Evolutionary conservation across 306 rosid genomes (phyloP).

Genomic region (Rubus parviflorus): DNA sequence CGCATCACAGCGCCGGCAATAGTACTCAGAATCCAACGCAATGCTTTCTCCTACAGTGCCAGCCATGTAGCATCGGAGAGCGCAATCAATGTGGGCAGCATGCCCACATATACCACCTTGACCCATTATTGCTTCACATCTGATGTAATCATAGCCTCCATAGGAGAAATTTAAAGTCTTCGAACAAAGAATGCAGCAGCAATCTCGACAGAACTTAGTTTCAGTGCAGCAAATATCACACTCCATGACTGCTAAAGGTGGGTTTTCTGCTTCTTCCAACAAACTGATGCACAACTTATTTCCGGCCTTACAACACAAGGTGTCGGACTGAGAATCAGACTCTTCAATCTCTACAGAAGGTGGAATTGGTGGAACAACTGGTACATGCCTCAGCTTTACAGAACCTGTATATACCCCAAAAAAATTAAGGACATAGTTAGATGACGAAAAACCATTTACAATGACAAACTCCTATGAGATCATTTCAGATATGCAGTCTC

Average conservation of each 20-base stretch:
- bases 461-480: neutral
- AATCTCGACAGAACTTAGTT: constrained; percentile 71
- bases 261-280: constrained; percentile 34
- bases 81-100: constrained; percentile 77
- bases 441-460: neutral
- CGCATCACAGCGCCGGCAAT: constrained; percentile 84
- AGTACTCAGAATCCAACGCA: constrained; percentile 67
- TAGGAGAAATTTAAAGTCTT: constrained; percentile 45
- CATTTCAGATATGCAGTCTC: neutral
- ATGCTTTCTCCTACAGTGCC: constrained; percentile 72
- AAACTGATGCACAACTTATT: constrained; percentile 60
- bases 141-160: constrained; percentile 68
- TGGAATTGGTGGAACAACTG: constrained; percentile 22
- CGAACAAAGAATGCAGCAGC: constrained; percentile 81
- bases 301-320: constrained; percentile 56
- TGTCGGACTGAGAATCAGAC: constrained; percentile 32
- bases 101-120: constrained; percentile 66
- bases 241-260: constrained; percentile 40
- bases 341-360: constrained; percentile 50
- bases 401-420: constrained; percentile 31
- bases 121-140: constrained; percentile 44
- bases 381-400: constrained; percentile 12
- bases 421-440: constrained; percentile 19
- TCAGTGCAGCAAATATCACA: constrained; percentile 81
- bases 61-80: constrained; percentile 60